Base-by-base conservation (phyloP, 257 asterid genomes). In the Przewalskia tangutica region DNA sequence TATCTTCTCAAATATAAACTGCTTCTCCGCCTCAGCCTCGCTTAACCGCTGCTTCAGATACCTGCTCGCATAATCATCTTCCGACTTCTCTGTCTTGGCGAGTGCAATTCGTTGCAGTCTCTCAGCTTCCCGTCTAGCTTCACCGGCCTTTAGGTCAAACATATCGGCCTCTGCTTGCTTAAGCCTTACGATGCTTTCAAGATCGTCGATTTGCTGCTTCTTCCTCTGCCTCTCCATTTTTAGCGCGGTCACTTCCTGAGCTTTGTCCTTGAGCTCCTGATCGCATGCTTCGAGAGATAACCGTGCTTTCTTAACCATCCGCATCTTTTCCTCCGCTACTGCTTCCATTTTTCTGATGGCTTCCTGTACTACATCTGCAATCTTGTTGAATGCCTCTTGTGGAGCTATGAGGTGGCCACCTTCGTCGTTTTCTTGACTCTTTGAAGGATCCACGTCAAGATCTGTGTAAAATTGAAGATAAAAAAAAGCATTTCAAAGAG, bases 11-110 rank as follows among this genome's bases (percentile, higher is more conserved):
- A 94, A 89, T 71, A 95, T 53, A 82, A 90, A 92, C 85, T 94
- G 97, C 84, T 91, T 95, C 95, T 95, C 99, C 13, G 97, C 97
- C 85, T 95, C 99, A 3, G 99, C 99, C 85, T 95, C 99, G 4
- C 89, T 96, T 88, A 95, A 81, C 42, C 97, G 90, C 84, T 95
- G 99, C 85, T 95, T 92, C 53, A 95, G 92, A 82, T 95, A 95
- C 87, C 96, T 87, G 85, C 97, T 94, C 3, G 97, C 90, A 40
- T 94, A 95, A 84, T 95, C 98, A 82, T 95, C 99, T 80, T 92
- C 97, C 0, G 97, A 89, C 83, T 92, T 95, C 77, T 94, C 97
- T 0, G 94, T 90, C 88, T 94, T 95, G 60, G 97, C 97, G 20
- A 92, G 92, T 17, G 96, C 92, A 18, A 95, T 94, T 85, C 97